phyloP scores from a whole-genome alignment of 2,329 filamentous ascomycete genomes.

The Cytospora piceicola region DNA sequence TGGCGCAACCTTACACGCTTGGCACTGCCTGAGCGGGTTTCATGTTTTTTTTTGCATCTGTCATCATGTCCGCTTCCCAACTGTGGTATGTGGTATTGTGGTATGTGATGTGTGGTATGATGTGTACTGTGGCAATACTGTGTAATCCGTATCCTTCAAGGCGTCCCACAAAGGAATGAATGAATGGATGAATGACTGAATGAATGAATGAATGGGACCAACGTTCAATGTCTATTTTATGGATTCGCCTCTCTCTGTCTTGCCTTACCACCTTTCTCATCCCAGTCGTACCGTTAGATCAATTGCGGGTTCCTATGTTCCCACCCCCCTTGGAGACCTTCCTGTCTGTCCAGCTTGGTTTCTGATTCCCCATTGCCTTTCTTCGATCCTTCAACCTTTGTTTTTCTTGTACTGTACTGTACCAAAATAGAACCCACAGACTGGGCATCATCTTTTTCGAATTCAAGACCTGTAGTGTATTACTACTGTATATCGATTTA shows the following conservation, averaged over 20 bases:
- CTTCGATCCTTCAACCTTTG: background rate
- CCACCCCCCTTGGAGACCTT: background rate
- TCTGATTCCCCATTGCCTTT: background rate
- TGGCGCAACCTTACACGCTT: background rate
- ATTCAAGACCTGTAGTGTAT: background rate
- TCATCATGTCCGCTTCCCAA: background rate
- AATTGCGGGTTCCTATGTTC: background rate
- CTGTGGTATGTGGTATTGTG: background rate
- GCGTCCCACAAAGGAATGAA: constrained; percentile 6
- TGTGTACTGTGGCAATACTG: background rate
- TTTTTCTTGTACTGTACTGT: background rate
- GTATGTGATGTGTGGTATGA: background rate
- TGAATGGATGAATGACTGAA: constrained; percentile 8
- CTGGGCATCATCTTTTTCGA: background rate
- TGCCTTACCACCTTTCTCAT: background rate
- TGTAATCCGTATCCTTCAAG: background rate
- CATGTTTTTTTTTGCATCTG: background rate
- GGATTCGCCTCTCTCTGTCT: constrained; percentile 1
- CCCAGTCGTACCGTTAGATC: background rate
- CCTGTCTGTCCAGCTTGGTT: background rate
- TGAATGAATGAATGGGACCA: constrained; percentile 13
- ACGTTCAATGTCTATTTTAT: constrained; percentile 20
- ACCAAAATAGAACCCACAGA: background rate
- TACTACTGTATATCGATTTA: background rate
- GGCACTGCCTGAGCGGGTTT: constrained; percentile 9